Percentiles rank a stretch among this genome's conserved stretches.
phyloP scores from a whole-genome alignment of 2,329 filamentous ascomycete genomes.

The Colletotrichum trifolii region DNA sequence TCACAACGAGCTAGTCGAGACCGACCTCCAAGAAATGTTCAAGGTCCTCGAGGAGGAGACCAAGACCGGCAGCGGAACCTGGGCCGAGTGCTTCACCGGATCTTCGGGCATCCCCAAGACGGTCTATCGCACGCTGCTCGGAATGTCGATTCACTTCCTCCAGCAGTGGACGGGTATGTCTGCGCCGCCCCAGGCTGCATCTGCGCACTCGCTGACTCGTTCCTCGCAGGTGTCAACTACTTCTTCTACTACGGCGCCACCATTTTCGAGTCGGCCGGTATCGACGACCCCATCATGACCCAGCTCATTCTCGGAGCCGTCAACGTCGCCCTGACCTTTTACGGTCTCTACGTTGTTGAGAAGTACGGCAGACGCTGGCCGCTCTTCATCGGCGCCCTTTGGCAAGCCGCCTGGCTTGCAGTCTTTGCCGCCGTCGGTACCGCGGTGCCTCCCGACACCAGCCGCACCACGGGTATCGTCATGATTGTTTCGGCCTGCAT shows the following conservation, averaged over 20 bases:
- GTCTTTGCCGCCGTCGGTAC: constrained; percentile 72
- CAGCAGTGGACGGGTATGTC: constrained; percentile 72
- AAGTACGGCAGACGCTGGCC: constrained; percentile 75
- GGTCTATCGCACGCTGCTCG: constrained; percentile 72
- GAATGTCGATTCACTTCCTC: constrained; percentile 71
- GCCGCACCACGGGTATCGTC: constrained; percentile 66
- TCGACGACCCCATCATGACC: constrained; percentile 73
- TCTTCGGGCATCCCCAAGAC: constrained; percentile 65
- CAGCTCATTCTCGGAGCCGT: constrained; percentile 76
- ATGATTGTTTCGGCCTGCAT: constrained; percentile 80
- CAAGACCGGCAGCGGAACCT: constrained; percentile 58
- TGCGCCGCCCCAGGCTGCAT: constrained; percentile 41
- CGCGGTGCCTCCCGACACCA: constrained; percentile 53
- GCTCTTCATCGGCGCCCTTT: constrained; percentile 72
- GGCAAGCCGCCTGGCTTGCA: constrained; percentile 74
- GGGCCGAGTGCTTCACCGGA: constrained; percentile 71
- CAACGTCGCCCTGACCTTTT: constrained; percentile 75
- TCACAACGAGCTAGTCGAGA: constrained; percentile 56
- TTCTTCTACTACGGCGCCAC: constrained; percentile 75
- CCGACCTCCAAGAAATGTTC: constrained; percentile 65
- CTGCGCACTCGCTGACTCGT: background rate
- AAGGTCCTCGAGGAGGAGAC: constrained; percentile 58
- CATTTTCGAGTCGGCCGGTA: constrained; percentile 74
- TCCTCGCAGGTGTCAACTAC: constrained; percentile 66
- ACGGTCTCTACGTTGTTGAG: constrained; percentile 76